phyloP scores from a whole-genome alignment of 345 rosid genomes.

The Eucalyptus viminalis region DNA sequence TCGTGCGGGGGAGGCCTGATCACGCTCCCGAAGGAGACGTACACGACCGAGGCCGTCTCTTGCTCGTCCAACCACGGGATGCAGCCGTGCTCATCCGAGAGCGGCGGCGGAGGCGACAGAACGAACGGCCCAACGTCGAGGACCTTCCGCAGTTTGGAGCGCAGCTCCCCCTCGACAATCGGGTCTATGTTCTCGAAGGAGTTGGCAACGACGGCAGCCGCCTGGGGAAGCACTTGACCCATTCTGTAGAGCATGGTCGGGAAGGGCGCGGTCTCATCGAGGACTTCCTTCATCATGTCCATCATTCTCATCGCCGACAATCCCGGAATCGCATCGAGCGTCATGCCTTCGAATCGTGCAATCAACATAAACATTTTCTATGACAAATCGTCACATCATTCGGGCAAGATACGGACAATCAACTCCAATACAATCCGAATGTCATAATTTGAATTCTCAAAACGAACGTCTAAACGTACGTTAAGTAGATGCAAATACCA shows the following conservation, averaged over 20 bases:
- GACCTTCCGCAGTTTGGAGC: slow-evolving; percentile 10
- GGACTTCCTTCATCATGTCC: slow-evolving; percentile 24
- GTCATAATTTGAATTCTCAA: neutral
- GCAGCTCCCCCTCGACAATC: neutral
- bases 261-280: neutral
- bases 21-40: slow-evolving; percentile 57
- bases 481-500: neutral
- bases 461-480: neutral
- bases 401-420: neutral
- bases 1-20: slow-evolving; percentile 28
- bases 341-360: neutral
- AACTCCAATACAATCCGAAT: neutral
- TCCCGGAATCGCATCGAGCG: slow-evolving; percentile 24
- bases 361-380: neutral
- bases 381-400: neutral
- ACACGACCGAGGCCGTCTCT: slow-evolving; percentile 25
- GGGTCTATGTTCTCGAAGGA: slow-evolving; percentile 31
- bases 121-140: slow-evolving; percentile 33
- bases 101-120: neutral
- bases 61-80: slow-evolving; percentile 38
- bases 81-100: slow-evolving; percentile 25
- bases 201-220: slow-evolving; percentile 21
- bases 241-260: slow-evolving; percentile 14
- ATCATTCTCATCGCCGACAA: slow-evolving; percentile 4
- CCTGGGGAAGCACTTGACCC: slow-evolving; percentile 21